Conservation (phyloP, 345 rosid genomes). For the Mallotus nudiflorus region DNA sequence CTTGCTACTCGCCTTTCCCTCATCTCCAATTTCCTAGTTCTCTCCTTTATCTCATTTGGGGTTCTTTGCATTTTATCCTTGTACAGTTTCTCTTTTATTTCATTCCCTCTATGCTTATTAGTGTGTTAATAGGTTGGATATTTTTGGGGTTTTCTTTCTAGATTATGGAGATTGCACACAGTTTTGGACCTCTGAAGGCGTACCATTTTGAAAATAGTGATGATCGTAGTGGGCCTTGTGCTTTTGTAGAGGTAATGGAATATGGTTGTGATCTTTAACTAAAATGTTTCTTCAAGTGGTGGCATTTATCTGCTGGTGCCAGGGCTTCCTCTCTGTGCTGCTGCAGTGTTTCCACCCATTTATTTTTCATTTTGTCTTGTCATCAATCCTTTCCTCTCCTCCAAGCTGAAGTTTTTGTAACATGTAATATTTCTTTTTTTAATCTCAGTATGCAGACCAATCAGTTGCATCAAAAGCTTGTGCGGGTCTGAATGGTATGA, state of each 20-base stretch:
- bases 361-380: background rate
- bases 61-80: background rate
- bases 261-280: slow-evolving; percentile 15
- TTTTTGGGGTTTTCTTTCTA: slow-evolving; percentile 37
- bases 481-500: slow-evolving; percentile 88
- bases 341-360: background rate
- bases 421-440: no score
- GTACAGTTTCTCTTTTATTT: background rate
- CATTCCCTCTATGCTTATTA: background rate
- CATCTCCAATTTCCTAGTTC: background rate
- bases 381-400: slow-evolving; percentile 6
- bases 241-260: slow-evolving; percentile 80
- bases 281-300: background rate
- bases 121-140: background rate
- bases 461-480: slow-evolving; percentile 74
- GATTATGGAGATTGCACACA: slow-evolving; percentile 82
- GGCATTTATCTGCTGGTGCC: background rate
- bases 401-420: slow-evolving; percentile 4
- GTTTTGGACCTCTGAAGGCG: slow-evolving; percentile 84
- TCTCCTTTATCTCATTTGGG: background rate
- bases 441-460: slow-evolving; percentile 65
- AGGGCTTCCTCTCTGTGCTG: background rate
- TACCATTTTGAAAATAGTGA: slow-evolving; percentile 52
- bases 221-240: slow-evolving; percentile 41
- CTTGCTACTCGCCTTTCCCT: background rate